Percentiles rank a stretch among this genome's conserved stretches.
phyloP scores from a whole-genome alignment of 2,329 filamentous ascomycete species.

The Plectosphaerella sp. region DNA sequence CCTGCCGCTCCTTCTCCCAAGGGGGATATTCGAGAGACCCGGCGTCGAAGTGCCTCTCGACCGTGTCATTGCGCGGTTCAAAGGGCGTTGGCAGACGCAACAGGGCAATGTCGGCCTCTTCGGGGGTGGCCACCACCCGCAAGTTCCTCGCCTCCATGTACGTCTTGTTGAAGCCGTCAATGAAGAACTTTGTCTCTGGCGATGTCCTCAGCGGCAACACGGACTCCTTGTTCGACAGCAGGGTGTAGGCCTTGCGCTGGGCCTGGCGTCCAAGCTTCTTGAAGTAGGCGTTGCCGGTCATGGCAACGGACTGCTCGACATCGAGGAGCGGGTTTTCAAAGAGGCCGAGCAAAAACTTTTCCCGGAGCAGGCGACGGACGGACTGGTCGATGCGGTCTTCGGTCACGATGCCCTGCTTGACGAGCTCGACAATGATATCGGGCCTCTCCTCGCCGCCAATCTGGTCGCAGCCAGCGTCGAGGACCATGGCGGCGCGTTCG shows the following conservation, averaged over 20 bases:
- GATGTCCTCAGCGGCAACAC: constrained; percentile 14
- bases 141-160: constrained; percentile 17
- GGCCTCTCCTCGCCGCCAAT: constrained; percentile 44
- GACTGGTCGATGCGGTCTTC: constrained; percentile 41
- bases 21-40: constrained; percentile 34
- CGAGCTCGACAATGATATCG: constrained; percentile 43
- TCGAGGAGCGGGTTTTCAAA: constrained; percentile 49
- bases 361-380: constrained; percentile 37
- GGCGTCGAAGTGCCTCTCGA: constrained; percentile 31
- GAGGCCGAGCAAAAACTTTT: constrained; percentile 47
- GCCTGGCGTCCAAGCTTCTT: constrained; percentile 12
- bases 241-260: constrained; percentile 20
- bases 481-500: constrained; percentile 34
- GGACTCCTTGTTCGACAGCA: constrained; percentile 18
- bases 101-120: constrained; percentile 35
- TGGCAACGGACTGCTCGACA: constrained; percentile 28
- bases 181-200: constrained; percentile 13
- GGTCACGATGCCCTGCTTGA: constrained; percentile 31
- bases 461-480: constrained; percentile 48
- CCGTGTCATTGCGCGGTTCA: constrained; percentile 32
- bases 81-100: constrained; percentile 33
- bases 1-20: constrained; percentile 17
- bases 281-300: constrained; percentile 41
- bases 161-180: constrained; percentile 9
- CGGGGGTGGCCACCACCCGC: constrained; percentile 26